Evolutionary conservation across 805 yeast genomes (phyloP).

Genomic region (Metschnikowia similis): DNA sequence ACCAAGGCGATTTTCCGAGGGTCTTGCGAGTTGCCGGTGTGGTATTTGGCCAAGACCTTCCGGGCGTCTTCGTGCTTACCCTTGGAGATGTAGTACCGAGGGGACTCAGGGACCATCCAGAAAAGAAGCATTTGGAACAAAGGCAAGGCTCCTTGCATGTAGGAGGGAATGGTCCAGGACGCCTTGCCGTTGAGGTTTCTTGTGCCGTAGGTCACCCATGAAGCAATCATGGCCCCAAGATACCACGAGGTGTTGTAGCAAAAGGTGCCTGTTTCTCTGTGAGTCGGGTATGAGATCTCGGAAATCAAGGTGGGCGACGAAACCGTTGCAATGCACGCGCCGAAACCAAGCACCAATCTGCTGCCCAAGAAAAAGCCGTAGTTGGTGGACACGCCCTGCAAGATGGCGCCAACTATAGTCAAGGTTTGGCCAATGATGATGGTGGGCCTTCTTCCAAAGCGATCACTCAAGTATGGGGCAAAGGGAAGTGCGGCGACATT

Average conservation of each 20-base stretch:
- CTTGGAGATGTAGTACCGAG: conserved; percentile 41
- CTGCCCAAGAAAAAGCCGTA: conserved; percentile 37
- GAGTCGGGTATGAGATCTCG: conserved; percentile 46
- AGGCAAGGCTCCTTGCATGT: conserved; percentile 48
- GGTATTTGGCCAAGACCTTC: conserved; percentile 33
- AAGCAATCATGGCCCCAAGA: conserved; percentile 49
- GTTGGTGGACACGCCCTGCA: conserved; percentile 34
- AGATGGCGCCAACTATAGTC: conserved; percentile 30
- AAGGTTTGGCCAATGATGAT: conserved; percentile 26
- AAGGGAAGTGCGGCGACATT: conserved; percentile 24
- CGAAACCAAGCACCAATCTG: conserved; percentile 48
- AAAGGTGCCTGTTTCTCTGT: conserved; percentile 30
- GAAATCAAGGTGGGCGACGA: conserved; percentile 47
- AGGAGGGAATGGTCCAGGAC: conserved; percentile 55
- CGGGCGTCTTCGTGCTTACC: conserved; percentile 43
- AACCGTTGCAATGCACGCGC: conserved; percentile 38
- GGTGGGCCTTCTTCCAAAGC: conserved; percentile 37
- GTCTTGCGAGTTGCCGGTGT: conserved; percentile 36
- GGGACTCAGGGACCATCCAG: conserved; percentile 43
- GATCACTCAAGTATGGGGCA: conserved; percentile 25
- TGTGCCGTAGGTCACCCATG: conserved; percentile 50
- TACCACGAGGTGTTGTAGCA: conserved; percentile 51
- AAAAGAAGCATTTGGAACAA: conserved; percentile 28
- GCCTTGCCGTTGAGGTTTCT: conserved; percentile 16
- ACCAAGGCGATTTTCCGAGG: conserved; percentile 16